These are phyloP conservation scores for Lasiosphaeria hispida DNA, from an alignment of 495 filamentous ascomycete genomes.

Conservation along the genomic window DNA sequence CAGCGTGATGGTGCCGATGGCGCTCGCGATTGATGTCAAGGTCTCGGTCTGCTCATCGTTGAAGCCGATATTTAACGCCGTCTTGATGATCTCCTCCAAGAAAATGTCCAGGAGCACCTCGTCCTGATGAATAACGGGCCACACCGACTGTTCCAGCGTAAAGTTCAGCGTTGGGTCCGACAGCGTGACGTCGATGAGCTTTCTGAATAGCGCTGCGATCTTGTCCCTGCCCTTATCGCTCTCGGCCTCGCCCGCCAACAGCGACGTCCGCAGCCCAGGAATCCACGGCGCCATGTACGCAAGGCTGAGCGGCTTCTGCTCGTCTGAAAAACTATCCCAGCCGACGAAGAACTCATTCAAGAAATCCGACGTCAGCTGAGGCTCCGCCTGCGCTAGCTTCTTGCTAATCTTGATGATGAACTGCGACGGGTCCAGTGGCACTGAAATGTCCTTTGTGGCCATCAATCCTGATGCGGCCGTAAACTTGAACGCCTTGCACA, in stretches of 20 bases:
- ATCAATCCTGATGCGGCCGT: conserved; percentile 56
- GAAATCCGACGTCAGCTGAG: conserved; percentile 64
- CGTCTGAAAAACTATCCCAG: conserved; percentile 62
- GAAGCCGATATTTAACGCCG: conserved; percentile 53
- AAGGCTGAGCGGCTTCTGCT: conserved; percentile 61
- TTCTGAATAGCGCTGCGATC: conserved; percentile 58
- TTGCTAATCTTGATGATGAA: conserved; percentile 63
- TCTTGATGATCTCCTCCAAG: conserved; percentile 60
- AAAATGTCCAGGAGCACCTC: conserved; percentile 61
- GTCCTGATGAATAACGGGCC: conserved; percentile 60
- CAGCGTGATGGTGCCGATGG: conserved; percentile 59
- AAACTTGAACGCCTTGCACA: conserved; percentile 65
- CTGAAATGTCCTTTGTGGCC: conserved; percentile 55
- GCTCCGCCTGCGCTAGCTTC: conserved; percentile 57
- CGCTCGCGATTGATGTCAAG: conserved; percentile 57
- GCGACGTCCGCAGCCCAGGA: conserved; percentile 52
- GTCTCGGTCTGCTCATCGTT: conserved; percentile 58
- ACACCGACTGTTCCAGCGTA: conserved; percentile 58
- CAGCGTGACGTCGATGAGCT: conserved; percentile 60
- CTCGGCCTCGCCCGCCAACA: conserved; percentile 55
- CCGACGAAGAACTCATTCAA: conserved; percentile 67
- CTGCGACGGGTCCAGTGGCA: conserved; percentile 59
- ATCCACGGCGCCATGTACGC: conserved; percentile 69
- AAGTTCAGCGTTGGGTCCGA: conserved; percentile 55
- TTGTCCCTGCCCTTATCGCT: conserved; percentile 61